phyloP scores from a whole-genome alignment of 306 rosid genomes.

The Cyamopsis tetragonoloba region DNA sequence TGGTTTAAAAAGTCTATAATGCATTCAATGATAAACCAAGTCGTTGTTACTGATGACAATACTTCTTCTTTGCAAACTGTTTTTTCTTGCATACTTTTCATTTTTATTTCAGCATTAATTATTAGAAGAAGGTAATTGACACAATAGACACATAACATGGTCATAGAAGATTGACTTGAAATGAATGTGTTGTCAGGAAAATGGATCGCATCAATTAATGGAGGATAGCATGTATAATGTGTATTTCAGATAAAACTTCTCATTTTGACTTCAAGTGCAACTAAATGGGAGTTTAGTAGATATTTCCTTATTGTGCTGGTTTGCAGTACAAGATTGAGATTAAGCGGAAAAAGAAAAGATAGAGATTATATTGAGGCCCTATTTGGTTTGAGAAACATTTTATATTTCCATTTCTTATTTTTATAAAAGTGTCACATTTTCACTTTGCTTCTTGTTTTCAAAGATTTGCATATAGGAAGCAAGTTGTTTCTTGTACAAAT shows the following conservation, averaged over 20 bases:
- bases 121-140: conserved; percentile 13
- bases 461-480: too few species aligned
- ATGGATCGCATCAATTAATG: background rate
- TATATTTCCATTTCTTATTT: too few species aligned
- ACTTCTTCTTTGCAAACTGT: background rate
- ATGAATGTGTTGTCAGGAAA: background rate
- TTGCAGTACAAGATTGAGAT: background rate
- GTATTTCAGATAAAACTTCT: background rate
- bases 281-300: background rate
- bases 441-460: too few species aligned
- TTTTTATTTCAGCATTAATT: conserved; percentile 3
- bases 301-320: background rate
- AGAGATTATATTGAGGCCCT: too few species aligned
- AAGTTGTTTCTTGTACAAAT: too few species aligned
- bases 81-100: background rate
- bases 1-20: background rate
- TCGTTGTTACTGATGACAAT: conserved; percentile 6
- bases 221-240: background rate
- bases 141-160: background rate
- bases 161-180: conserved; percentile 2
- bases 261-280: conserved; percentile 4
- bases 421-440: too few species aligned
- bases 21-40: background rate
- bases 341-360: background rate
- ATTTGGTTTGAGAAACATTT: too few species aligned